These are phyloP conservation scores for Suhomyces bokatorum DNA, from an alignment of 1,139 yeast genomes.

Conservation along the genomic window DNA sequence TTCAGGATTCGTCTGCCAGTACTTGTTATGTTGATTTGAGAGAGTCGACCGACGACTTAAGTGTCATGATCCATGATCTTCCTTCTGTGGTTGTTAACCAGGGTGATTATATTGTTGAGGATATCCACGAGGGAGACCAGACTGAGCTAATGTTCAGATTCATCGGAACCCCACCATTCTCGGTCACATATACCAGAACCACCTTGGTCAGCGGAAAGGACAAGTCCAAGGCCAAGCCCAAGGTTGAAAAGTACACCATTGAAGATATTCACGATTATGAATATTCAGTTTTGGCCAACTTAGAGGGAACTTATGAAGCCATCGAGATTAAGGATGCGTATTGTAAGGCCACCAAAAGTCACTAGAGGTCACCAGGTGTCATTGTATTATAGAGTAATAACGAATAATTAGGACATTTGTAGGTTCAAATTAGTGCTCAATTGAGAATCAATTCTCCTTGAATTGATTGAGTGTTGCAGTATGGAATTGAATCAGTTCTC, in stretches of 20 bases:
- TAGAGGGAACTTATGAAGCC: constrained; percentile 95
- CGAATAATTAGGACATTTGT: not conserved
- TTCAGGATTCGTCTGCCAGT: constrained; percentile 72
- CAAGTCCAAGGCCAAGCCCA: constrained; percentile 36
- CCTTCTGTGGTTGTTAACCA: constrained; percentile 91
- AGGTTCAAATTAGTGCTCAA: no score
- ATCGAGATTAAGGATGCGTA: constrained; percentile 79
- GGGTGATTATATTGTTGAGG: constrained; percentile 72
- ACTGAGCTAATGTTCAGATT: constrained; percentile 70
- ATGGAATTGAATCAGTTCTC: no score
- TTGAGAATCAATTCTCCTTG: no score
- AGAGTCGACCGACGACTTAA: constrained; percentile 41
- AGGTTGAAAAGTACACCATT: constrained; percentile 77
- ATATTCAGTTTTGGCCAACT: constrained; percentile 70
- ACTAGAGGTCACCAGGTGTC: not conserved
- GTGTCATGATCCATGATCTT: constrained; percentile 66
- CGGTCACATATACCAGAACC: constrained; percentile 55
- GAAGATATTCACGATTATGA: constrained; percentile 67
- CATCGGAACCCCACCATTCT: constrained; percentile 73
- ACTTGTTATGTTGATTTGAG: constrained; percentile 69
- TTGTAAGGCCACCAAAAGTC: constrained; percentile 56
- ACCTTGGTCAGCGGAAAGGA: constrained; percentile 38
- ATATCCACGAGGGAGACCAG: constrained; percentile 88
- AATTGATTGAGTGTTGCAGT: no score
- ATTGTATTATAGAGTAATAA: constrained; percentile 10